These are phyloP conservation scores for Penicillium arizonense DNA, from an alignment of 495 filamentous ascomycete genomes.

Conservation along the genomic window DNA sequence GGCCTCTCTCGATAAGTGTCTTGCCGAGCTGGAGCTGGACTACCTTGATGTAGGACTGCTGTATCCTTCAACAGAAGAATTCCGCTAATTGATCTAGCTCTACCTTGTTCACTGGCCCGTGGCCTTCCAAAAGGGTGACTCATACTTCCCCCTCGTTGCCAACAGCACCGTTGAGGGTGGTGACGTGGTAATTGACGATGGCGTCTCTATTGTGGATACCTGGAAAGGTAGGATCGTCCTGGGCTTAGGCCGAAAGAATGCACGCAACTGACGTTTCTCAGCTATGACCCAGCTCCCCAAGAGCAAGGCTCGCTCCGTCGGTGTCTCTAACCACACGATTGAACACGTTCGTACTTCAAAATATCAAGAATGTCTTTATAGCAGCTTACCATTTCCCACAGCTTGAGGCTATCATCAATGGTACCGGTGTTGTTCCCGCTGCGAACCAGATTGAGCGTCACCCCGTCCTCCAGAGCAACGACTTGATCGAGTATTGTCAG, in stretches of 20 bases:
- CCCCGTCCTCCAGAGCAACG: constrained; percentile 45
- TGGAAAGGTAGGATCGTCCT: constrained; percentile 36
- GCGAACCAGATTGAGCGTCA: constrained; percentile 54
- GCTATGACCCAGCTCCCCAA: constrained; percentile 53
- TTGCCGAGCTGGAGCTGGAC: constrained; percentile 47
- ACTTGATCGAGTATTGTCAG: constrained; percentile 42
- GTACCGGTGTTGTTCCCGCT: constrained; percentile 45
- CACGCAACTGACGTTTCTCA: constrained; percentile 9
- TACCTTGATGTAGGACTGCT: constrained; percentile 42
- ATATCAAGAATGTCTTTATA: not conserved
- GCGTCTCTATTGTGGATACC: constrained; percentile 50
- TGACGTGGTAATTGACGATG: constrained; percentile 43
- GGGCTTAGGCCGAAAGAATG: not conserved
- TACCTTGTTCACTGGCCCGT: constrained; percentile 56
- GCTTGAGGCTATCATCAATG: constrained; percentile 52
- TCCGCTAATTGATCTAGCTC: constrained; percentile 25
- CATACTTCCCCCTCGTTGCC: constrained; percentile 43
- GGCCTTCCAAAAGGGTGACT: constrained; percentile 41
- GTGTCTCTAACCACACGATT: constrained; percentile 51
- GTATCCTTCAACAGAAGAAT: not conserved
- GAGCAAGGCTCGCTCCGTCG: constrained; percentile 47
- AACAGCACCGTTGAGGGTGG: constrained; percentile 37
- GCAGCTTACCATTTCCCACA: constrained; percentile 11
- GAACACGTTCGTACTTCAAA: constrained; percentile 33
- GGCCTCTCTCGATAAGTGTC: constrained; percentile 43